Base-by-base conservation (phyloP, 108 stramenopile species). In the Thalassiosira profunda region DNA sequence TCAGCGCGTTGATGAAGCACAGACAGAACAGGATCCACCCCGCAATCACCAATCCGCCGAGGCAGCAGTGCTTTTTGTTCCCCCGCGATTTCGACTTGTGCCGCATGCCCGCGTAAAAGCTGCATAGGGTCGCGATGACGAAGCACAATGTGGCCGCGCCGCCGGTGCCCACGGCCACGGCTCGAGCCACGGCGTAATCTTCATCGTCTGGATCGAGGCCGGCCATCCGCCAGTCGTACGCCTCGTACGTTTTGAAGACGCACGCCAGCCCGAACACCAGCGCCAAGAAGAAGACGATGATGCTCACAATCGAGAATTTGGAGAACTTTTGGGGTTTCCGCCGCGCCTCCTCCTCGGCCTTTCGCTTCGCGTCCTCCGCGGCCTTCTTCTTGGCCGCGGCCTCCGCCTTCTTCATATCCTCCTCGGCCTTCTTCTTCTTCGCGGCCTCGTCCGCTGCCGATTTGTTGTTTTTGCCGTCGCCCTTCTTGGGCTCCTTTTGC, bases 251-350 rank as follows among this genome's bases (percentile, higher is more conserved):
- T 38, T 60, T 47, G 17, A 38, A 58, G 26, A 70, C 45, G 17
- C 69, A 70, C 21, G 51, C 49, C 42, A 51, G 38, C 18, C 69
- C 69, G 5, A 70, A 35, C 15, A 52, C 5, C 29, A 58, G 30
- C 4, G 38, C 47, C 7, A 66, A 30, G 7, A 70, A 24, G 38
- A 21, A 17, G 43, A 70, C 18, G 15, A 60, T 34, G 20, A 60
- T 34, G 21, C 51, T 51, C 9, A 28, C 47, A 18, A 49, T 33
- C 12, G 23, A 30, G 25, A 30, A 11, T 14, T 29, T 40, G 30
- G 44, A 46, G 31, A 33, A 31, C 37, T 47, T 31, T 31, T 21
- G 53, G 2, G 53, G 53, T 54, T 34, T 34, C 29, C 35, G 31
- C 0, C 26, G 49, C 29, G 25, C 1, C 33, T 28, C 5, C 33